These are phyloP conservation scores for Favolaschia claudopus DNA, from an alignment of 768 basidiomycete genomes.

Conservation along the genomic window DNA sequence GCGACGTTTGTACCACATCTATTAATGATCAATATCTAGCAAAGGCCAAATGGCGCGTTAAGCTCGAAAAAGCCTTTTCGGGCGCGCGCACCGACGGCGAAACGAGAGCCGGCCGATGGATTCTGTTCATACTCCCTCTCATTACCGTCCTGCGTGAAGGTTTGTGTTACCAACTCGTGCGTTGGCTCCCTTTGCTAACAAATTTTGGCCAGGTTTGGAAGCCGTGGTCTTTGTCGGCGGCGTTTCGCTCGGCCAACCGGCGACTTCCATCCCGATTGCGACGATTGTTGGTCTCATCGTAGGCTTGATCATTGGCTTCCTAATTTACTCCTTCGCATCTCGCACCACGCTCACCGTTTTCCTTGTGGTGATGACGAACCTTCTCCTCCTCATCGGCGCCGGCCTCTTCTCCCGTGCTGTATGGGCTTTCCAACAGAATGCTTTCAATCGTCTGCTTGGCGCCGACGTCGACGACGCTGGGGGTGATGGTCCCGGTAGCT, in stretches of 20 bases:
- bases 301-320: constrained; percentile 75
- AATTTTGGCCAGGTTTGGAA: constrained; percentile 73
- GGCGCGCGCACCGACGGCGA: constrained; percentile 50
- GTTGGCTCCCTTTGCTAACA: background rate
- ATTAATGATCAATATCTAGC: constrained; percentile 46
- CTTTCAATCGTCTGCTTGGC: constrained; percentile 75
- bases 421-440: constrained; percentile 73
- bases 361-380: constrained; percentile 90
- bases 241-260: constrained; percentile 85
- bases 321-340: constrained; percentile 84
- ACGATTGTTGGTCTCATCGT: constrained; percentile 85
- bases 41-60: constrained; percentile 93
- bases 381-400: constrained; percentile 92
- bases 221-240: constrained; percentile 95
- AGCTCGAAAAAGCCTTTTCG: constrained; percentile 79
- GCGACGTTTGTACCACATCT: background rate
- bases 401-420: constrained; percentile 88
- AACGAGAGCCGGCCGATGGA: constrained; percentile 76
- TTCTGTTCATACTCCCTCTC: constrained; percentile 87
- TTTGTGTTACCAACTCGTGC: constrained; percentile 15
- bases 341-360: constrained; percentile 83
- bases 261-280: constrained; percentile 88
- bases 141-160: constrained; percentile 96
- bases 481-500: constrained; percentile 86
- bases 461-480: constrained; percentile 70